Conservation (phyloP, 2,329 filamentous ascomycete species). For the Sporothrix inflata region DNA sequence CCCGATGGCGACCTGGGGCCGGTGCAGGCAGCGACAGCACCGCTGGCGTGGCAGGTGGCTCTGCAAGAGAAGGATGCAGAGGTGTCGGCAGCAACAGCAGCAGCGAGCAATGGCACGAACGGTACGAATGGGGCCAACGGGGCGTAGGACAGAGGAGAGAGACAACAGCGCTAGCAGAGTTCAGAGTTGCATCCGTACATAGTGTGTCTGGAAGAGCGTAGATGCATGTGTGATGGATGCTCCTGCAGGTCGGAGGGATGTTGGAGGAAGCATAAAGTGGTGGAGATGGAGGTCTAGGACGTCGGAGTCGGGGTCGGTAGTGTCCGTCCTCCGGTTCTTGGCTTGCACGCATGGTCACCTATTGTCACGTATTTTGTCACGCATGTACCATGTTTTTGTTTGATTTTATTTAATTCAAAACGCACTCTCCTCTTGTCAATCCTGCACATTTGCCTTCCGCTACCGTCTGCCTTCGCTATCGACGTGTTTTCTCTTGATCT, state of each 20-base stretch:
- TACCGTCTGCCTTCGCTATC: neutral
- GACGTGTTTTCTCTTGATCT: neutral
- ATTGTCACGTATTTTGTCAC: neutral
- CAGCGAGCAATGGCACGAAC: neutral
- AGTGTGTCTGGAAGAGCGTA: neutral
- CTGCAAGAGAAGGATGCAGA: neutral
- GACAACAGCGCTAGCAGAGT: neutral
- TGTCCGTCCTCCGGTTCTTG: neutral
- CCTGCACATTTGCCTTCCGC: neutral
- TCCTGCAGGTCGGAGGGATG: neutral
- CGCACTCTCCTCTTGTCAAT: no score
- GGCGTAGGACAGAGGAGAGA: neutral
- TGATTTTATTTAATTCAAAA: neutral
- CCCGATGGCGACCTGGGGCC: constrained; percentile 45
- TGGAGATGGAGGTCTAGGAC: neutral
- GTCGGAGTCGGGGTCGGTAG: neutral
- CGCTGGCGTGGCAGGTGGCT: constrained; percentile 46
- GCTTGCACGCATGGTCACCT: neutral
- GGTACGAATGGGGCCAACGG: neutral
- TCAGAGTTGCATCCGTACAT: neutral
- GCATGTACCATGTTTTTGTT: neutral
- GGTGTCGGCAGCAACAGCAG: neutral
- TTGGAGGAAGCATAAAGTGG: no score
- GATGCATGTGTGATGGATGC: neutral
- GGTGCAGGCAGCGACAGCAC: constrained; percentile 43